Evolutionary conservation across 352 stramenopile species (phyloP), one percentile per base, ranked within the genome.

Genomic region (Globisporangium nagaii): DNA sequence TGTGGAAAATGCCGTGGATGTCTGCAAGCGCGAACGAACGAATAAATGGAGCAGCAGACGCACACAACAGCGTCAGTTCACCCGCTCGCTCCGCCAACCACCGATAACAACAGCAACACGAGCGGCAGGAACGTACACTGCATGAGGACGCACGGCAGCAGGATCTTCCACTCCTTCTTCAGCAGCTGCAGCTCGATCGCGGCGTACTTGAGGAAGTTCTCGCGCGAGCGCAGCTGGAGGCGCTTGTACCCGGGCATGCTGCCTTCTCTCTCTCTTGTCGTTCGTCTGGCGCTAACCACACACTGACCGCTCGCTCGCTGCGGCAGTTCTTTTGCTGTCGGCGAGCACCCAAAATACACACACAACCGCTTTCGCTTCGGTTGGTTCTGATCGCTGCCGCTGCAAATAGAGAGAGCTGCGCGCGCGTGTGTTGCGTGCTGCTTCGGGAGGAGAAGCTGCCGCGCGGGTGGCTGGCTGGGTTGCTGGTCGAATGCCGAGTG

Each of bases 1-100:
- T 94, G 68, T 94, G 84, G 68, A 93, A 92, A 52, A 94, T 63
- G 37, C 62, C 77, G 62, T 92, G 82, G 51, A 82, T 59, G 65
- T 94, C 75, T 89, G 60, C 17, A 48, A 20, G 36, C 19, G n/a
- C 28, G 13, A 37, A 34, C 1, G 8, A 37, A n/a, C n/a, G n/a
- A n/a, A n/a, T n/a, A n/a, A n/a, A n/a, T n/a, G n/a, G 31, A 12
- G 30, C 3, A 39, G 3, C 25, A 15, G 12, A 34, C 15, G 24
- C 17, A 31, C 17, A 27, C 30, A 11, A 44, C 9, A 36, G 1
- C 49, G 34, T 42, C 5, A 53, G n/a, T n/a, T n/a, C n/a, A n/a
- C n/a, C n/a, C n/a, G n/a, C n/a, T n/a, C n/a, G n/a, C n/a, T n/a
- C n/a, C n/a, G n/a, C n/a, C n/a, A n/a, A n/a, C n/a, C n/a, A n/a